These are phyloP conservation scores for Colletotrichum sansevieriae DNA, from an alignment of 2,329 filamentous ascomycete species.

Conservation along the genomic window DNA sequence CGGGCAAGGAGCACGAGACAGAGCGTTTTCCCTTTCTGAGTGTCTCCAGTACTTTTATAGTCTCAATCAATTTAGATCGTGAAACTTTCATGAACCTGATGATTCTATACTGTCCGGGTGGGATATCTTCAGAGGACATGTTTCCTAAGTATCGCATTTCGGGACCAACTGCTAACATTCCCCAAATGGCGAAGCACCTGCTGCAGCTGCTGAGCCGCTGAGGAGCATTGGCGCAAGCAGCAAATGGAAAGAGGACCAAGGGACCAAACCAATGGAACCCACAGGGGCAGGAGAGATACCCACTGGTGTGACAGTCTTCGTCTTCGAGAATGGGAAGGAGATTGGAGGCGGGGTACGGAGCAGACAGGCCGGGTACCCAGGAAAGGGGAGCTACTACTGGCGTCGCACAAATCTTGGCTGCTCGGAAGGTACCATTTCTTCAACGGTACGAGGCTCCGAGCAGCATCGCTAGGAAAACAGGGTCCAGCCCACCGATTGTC, in stretches of 20 bases:
- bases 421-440: constrained; percentile 20
- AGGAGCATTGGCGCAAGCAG: constrained; percentile 15
- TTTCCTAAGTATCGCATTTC: too few species aligned
- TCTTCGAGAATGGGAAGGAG: constrained; percentile 39
- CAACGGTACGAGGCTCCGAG: constrained; percentile 7
- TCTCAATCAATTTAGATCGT: too few species aligned
- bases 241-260: constrained; percentile 10
- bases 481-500: constrained; percentile 19
- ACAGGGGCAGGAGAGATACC: background rate
- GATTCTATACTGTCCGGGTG: too few species aligned
- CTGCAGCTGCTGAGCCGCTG: constrained; percentile 30
- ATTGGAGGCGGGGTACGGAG: constrained; percentile 38
- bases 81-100: too few species aligned
- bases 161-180: too few species aligned
- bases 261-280: constrained; percentile 5
- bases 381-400: constrained; percentile 7
- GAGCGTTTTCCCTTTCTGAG: too few species aligned
- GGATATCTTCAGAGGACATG: too few species aligned
- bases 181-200: background rate
- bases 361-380: background rate
- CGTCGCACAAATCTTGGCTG: background rate
- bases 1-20: too few species aligned
- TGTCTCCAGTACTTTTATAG: too few species aligned
- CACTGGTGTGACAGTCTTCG: background rate
- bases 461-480: constrained; percentile 15